A percentile compares a stretch with the other conserved stretches of the same genome.
Conservation (phyloP, 1,284 basidiomycete species). For the Phaffia rhodozyma region DNA sequence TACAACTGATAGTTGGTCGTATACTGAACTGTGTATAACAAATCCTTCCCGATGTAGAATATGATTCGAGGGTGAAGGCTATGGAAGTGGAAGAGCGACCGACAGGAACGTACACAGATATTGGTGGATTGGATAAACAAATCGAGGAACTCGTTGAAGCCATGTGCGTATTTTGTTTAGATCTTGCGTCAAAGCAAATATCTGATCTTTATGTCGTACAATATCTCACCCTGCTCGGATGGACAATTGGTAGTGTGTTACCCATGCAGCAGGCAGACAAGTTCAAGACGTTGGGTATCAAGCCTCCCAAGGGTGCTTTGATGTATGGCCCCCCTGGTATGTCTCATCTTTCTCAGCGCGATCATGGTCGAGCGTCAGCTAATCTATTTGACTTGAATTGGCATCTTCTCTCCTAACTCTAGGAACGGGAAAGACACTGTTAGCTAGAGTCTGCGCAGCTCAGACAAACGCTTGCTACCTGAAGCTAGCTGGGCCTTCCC, state of each 20-base stretch:
- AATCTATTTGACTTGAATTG: neutral
- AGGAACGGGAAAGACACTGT: slow-evolving; percentile 66
- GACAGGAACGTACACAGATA: slow-evolving; percentile 66
- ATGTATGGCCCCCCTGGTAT: slow-evolving; percentile 68
- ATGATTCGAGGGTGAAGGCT: slow-evolving; percentile 65
- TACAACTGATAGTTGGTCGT: too few relatives aligned
- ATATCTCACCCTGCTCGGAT: neutral
- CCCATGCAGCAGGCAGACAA: slow-evolving; percentile 72
- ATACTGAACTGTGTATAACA: neutral
- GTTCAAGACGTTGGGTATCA: slow-evolving; percentile 70
- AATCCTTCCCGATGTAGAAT: slow-evolving; percentile 40
- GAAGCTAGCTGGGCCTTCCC: slow-evolving; percentile 62
- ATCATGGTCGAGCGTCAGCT: neutral
- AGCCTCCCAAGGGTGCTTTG: slow-evolving; percentile 61
- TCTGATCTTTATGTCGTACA: neutral
- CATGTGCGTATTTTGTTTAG: slow-evolving; percentile 37
- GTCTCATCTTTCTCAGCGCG: slow-evolving; percentile 21
- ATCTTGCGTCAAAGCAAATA: neutral
- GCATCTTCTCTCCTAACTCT: neutral
- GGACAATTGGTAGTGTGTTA: slow-evolving; percentile 40
- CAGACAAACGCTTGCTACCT: slow-evolving; percentile 72
- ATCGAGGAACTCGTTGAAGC: slow-evolving; percentile 70
- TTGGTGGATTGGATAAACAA: slow-evolving; percentile 69
- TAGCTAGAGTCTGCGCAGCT: slow-evolving; percentile 64
- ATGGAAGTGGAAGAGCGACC: slow-evolving; percentile 88